Conservation (phyloP, 371 early-diverging fungal species). For the Circinella umbellata region DNA sequence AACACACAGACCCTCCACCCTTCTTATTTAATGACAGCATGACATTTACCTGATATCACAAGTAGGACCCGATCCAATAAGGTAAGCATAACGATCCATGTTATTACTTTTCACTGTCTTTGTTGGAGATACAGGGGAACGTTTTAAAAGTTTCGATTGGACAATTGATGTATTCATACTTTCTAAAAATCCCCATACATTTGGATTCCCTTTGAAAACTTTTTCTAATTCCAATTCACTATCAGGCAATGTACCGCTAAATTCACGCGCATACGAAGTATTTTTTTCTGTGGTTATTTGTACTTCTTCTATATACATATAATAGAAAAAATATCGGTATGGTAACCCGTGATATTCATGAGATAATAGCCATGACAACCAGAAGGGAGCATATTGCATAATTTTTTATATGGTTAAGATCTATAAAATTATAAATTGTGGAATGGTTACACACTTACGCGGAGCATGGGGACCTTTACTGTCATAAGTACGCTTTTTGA, state of each 20-base stretch:
- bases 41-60: slow-evolving; percentile 5
- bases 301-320: neutral
- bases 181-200: slow-evolving; percentile 1
- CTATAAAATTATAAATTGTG: too few relatives aligned
- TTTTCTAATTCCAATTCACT: neutral
- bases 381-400: neutral
- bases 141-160: neutral
- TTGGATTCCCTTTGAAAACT: neutral
- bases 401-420: too few relatives aligned
- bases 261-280: slow-evolving; percentile 1
- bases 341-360: too few relatives aligned
- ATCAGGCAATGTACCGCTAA: neutral
- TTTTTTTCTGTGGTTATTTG: neutral
- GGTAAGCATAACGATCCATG: neutral
- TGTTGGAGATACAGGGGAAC: neutral
- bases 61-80: neutral
- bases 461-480: neutral
- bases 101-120: neutral
- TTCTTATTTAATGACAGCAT: too few relatives aligned
- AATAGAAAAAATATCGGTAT: too few relatives aligned
- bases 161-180: neutral
- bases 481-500: neutral
- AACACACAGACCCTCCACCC: too few relatives aligned
- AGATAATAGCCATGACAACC: too few relatives aligned
- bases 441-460: neutral